Percentiles rank a stretch among this genome's conserved stretches.
phyloP scores from a whole-genome alignment of 306 rosid genomes.

The Gleditsia sinensis region DNA sequence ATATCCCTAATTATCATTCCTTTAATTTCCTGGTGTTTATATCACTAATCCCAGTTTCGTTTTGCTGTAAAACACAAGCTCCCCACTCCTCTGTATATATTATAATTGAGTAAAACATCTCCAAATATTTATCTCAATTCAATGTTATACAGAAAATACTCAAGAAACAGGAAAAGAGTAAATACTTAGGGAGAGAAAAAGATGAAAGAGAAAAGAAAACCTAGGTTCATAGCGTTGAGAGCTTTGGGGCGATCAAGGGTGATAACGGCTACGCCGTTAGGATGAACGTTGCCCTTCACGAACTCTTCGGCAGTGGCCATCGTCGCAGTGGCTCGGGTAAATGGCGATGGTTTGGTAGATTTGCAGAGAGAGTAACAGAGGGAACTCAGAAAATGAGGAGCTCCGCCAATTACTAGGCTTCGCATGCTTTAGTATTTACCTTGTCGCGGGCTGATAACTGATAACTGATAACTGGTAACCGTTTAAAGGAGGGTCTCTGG shows the following conservation, averaged over 20 bases:
- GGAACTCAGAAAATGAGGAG: constrained; percentile 29
- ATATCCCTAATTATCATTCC: not conserved
- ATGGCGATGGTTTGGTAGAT: constrained; percentile 29
- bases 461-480: too few species aligned
- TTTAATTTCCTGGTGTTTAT: not conserved
- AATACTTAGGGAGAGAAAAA: too few species aligned
- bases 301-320: constrained; percentile 77
- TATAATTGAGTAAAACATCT: constrained; percentile 1
- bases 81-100: not conserved
- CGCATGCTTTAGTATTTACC: constrained; percentile 40
- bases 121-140: not conserved
- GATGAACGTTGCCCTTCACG: constrained; percentile 73
- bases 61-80: constrained; percentile 21
- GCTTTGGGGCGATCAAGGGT: constrained; percentile 98
- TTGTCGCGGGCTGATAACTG: not conserved
- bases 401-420: constrained; percentile 40
- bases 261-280: constrained; percentile 88
- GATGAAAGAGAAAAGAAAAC: constrained; percentile 34
- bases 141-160: not conserved
- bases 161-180: not conserved
- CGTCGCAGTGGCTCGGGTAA: constrained; percentile 54
- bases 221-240: constrained; percentile 95
- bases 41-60: constrained; percentile 13
- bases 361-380: constrained; percentile 31
- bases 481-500: not conserved